Evolutionary conservation across 352 stramenopile species (phyloP).

Genomic region (Peronospora tabacina): DNA sequence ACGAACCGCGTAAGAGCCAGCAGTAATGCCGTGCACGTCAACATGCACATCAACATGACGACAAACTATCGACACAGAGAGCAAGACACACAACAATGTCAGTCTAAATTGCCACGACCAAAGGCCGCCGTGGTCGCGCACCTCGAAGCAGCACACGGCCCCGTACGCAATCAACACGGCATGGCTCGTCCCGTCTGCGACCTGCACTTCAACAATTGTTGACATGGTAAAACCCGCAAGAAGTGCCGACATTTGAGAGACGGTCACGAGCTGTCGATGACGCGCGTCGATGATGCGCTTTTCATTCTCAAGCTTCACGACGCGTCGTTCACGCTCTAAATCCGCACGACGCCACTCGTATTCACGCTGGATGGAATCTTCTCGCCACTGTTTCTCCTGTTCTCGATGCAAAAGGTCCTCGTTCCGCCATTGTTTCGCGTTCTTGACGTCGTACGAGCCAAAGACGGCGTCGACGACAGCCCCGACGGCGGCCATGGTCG

Average conservation of each 20-base stretch:
- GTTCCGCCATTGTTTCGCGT: conserved; percentile 73
- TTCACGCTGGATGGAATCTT: conserved; percentile 61
- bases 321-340: conserved; percentile 53
- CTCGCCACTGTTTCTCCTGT: conserved; percentile 73
- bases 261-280: conserved; percentile 52
- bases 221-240: conserved; percentile 67
- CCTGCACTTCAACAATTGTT: conserved; percentile 63
- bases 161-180: conserved; percentile 49
- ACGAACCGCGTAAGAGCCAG: conserved; percentile 68
- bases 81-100: conserved; percentile 1
- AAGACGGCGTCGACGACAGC: conserved; percentile 71
- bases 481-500: conserved; percentile 45
- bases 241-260: conserved; percentile 61
- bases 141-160: conserved; percentile 46
- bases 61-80: conserved; percentile 39
- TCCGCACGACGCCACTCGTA: conserved; percentile 64
- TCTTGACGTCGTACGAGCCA: conserved; percentile 78
- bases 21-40: conserved; percentile 60
- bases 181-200: conserved; percentile 38
- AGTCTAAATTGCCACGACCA: not conserved
- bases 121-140: conserved; percentile 16
- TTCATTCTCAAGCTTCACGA: conserved; percentile 78
- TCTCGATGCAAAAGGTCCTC: conserved; percentile 63
- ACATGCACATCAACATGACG: conserved; percentile 69
- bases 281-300: conserved; percentile 72